phyloP scores from a whole-genome alignment of 805 yeast species.

The Komagataella kurtzmanii region DNA sequence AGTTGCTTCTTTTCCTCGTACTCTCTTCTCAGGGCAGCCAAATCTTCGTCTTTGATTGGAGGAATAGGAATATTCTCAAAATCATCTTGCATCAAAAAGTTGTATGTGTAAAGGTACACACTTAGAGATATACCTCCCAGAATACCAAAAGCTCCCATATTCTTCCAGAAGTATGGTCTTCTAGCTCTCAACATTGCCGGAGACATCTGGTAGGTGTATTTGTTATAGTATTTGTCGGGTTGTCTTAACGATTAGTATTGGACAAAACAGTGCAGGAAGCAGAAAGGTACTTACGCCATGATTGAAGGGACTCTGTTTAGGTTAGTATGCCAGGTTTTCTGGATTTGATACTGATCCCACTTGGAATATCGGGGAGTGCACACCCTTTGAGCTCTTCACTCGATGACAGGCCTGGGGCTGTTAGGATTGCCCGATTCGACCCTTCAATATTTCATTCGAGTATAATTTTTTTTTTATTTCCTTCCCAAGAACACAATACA shows the following conservation, averaged over 20 bases:
- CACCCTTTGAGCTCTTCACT: neutral
- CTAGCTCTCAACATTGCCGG: slow-evolving; percentile 90
- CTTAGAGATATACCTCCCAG: slow-evolving; percentile 55
- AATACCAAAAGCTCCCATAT: slow-evolving; percentile 46
- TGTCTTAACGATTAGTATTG: slow-evolving; percentile 3
- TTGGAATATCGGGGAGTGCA: neutral
- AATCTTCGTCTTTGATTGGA: slow-evolving; percentile 70
- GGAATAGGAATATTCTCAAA: slow-evolving; percentile 91
- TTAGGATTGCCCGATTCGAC: neutral
- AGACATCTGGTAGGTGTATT: slow-evolving; percentile 54
- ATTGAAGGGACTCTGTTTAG: neutral
- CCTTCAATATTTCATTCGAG: neutral
- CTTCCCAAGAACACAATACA: neutral
- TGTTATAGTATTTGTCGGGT: slow-evolving; percentile 23
- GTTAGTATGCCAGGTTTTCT: neutral
- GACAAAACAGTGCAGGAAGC: neutral
- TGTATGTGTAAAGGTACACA: slow-evolving; percentile 53
- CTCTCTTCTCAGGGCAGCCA: slow-evolving; percentile 59
- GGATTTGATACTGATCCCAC: neutral
- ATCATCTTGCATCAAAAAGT: slow-evolving; percentile 61
- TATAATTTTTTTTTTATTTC: slow-evolving; percentile 1
- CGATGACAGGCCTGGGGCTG: neutral
- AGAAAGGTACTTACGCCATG: neutral
- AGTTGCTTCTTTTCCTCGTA: slow-evolving; percentile 34
- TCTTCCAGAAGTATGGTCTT: slow-evolving; percentile 71